These are phyloP conservation scores for Chiua sp. DNA, from an alignment of 1,284 basidiomycete species.

Conservation along the genomic window DNA sequence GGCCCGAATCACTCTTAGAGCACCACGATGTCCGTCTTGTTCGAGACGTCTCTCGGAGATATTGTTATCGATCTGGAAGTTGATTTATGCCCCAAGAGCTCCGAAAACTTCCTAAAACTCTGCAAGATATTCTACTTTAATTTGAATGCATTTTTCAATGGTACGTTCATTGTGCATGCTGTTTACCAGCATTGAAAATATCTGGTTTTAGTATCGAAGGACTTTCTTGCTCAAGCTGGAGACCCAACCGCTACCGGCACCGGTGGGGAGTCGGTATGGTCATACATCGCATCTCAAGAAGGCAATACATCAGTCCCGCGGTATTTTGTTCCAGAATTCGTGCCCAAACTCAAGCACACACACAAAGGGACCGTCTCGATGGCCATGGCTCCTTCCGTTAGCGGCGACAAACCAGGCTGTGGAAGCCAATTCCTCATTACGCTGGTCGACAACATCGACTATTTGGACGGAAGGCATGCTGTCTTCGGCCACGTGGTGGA, in stretches of 20 bases:
- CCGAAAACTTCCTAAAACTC: conserved; percentile 96
- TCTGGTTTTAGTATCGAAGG: conserved; percentile 75
- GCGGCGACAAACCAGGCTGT: conserved; percentile 77
- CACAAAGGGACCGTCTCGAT: conserved; percentile 91
- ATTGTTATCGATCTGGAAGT: conserved; percentile 95
- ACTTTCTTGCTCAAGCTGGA: conserved; percentile 95
- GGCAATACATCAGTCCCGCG: conserved; percentile 53
- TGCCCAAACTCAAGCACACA: conserved; percentile 83
- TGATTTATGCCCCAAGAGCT: conserved; percentile 89
- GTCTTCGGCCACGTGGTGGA: conserved; percentile 97
- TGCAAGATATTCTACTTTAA: conserved; percentile 98
- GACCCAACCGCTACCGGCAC: conserved; percentile 96
- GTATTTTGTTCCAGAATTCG: conserved; percentile 87
- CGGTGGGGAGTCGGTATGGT: conserved; percentile 90
- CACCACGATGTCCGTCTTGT: conserved; percentile 98
- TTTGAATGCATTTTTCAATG: conserved; percentile 96
- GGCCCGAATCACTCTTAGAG: no score
- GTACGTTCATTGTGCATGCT: conserved; percentile 48
- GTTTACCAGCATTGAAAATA: conserved; percentile 84
- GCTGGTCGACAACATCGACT: conserved; percentile 88
- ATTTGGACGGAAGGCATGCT: conserved; percentile 97
- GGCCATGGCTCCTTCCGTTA: conserved; percentile 84
- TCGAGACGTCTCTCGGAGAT: conserved; percentile 97
- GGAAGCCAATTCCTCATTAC: conserved; percentile 98
- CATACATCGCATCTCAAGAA: conserved; percentile 64